These are phyloP conservation scores for Pseudogymnoascus destructans DNA, from an alignment of 2,329 filamentous ascomycete species.

Conservation along the genomic window DNA sequence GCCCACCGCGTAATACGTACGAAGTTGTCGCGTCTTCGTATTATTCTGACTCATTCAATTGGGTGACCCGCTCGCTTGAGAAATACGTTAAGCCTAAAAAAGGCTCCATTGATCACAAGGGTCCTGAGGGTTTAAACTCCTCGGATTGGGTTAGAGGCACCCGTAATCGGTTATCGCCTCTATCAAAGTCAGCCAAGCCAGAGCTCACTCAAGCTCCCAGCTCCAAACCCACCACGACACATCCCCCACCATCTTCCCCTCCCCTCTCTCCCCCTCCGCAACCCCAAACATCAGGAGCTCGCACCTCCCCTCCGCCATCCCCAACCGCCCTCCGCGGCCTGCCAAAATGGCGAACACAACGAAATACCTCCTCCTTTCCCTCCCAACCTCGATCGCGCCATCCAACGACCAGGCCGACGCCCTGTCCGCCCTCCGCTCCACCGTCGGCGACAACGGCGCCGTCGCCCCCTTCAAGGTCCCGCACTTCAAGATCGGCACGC, in stretches of 20 bases:
- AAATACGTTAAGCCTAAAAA: background rate
- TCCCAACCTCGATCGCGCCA: constrained; percentile 77
- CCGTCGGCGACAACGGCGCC: constrained; percentile 63
- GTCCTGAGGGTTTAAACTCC: background rate
- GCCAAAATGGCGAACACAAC: constrained; percentile 12
- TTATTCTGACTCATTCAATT: too few species aligned
- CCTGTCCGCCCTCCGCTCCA: constrained; percentile 59
- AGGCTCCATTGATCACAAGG: background rate
- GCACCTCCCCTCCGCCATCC: background rate
- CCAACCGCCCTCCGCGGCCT: background rate
- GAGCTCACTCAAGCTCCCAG: constrained; percentile 4
- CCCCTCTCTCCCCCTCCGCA: background rate
- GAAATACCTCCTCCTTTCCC: constrained; percentile 78
- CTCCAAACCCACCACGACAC: background rate
- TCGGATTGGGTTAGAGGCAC: constrained; percentile 5
- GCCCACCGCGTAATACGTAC: too few species aligned
- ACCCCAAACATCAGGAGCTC: background rate
- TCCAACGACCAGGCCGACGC: constrained; percentile 71
- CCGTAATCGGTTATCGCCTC: constrained; percentile 6
- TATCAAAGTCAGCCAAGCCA: constrained; percentile 3
- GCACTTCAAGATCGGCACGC: constrained; percentile 93
- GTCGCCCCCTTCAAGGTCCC: constrained; percentile 72
- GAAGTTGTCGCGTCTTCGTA: too few species aligned
- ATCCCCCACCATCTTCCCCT: background rate
- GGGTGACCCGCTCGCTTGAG: too few species aligned